Base-by-base conservation (phyloP, 2,329 filamentous ascomycete species). In the Atkinsonella hypoxylon region DNA sequence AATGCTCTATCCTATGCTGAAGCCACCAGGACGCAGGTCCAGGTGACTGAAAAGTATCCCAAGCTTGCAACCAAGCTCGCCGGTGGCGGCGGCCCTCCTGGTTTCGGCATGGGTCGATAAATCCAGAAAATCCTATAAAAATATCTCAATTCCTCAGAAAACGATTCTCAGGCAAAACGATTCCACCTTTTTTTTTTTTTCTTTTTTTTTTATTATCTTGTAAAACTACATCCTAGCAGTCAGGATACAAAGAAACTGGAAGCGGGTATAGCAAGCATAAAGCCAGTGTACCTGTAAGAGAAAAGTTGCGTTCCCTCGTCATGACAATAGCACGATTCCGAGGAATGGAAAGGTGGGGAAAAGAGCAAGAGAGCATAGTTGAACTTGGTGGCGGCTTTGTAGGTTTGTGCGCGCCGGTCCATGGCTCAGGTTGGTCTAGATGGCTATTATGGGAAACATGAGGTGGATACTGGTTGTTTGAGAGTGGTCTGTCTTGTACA, bases 1-100 rank as follows among this genome's bases (percentile, higher is more conserved):
- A 97, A 97, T 63, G 93, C 93, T 7, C 78, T 98, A 17, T 95
- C 89, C 18, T 98, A 98, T 64, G 93, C 93, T 31, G 93, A 98
- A 70, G 93, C 93, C 18, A 97, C 93, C 39, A 80, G 93, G 62
- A 97, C 93, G 56, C 93, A 98, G 70, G 81, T 98, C 55, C 87
- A 95, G 71, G 87, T 93, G 15, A 86, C 89, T 64, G 84, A 90
- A 70, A 88, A 88, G 70, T 91, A 91, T 65, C 87, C 87, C 40
- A 81, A 89, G 67, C 76, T 93, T 48, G 85, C 85, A 13, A 81
- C 78, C 53, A 85, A 85, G 65, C 75, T 91, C 57, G 67, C 67
- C 3, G 66, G 64, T 31, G 64, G 65, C 41, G 66, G 57, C 31
- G 60, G 63, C 22, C 62, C 66, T 12, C 61, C 62, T 22, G 64